Percentiles rank a stretch among this genome's conserved stretches.
phyloP scores from a whole-genome alignment of 208 protist genomes.

The Porcisia deanei region DNA sequence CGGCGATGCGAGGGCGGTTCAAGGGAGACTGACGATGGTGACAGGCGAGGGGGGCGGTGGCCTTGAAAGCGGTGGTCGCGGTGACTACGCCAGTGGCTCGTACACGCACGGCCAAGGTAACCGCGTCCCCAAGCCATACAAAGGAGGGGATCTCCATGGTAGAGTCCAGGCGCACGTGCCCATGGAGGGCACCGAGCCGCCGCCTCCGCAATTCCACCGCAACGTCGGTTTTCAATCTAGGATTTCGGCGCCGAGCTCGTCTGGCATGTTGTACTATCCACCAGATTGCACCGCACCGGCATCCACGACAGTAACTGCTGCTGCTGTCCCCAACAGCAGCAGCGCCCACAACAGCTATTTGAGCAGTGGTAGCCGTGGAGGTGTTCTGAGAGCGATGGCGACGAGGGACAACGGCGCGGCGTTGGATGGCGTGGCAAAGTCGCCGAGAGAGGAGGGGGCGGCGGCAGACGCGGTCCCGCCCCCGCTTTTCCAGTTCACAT shows the following conservation, averaged over 20 bases:
- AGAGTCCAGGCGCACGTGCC: neutral
- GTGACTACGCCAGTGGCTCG: neutral
- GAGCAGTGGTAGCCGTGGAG: slow-evolving; percentile 3
- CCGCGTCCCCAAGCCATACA: neutral
- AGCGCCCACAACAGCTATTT: neutral
- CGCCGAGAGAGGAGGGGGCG: neutral
- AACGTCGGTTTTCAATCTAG: neutral
- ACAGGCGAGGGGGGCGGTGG: neutral
- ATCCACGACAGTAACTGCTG: neutral
- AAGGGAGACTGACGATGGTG: neutral
- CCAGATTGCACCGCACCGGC: neutral
- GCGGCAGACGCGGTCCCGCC: slow-evolving; percentile 5
- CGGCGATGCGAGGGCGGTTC: neutral
- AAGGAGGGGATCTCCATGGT: neutral
- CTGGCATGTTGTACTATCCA: neutral
- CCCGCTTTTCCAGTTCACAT: slow-evolving; percentile 41
- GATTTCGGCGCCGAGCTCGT: neutral
- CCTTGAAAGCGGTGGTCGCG: neutral
- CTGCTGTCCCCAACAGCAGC: neutral
- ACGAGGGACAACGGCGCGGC: neutral
- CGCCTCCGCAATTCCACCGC: neutral
- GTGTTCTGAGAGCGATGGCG: neutral
- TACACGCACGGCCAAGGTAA: neutral
- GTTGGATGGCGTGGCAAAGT: slow-evolving; percentile 6
- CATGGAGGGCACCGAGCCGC: neutral